Evolutionary conservation across 2,329 filamentous ascomycete species (phyloP), one percentile per base, ranked within the genome.

Genomic region (Xylariomycetidae sp.): DNA sequence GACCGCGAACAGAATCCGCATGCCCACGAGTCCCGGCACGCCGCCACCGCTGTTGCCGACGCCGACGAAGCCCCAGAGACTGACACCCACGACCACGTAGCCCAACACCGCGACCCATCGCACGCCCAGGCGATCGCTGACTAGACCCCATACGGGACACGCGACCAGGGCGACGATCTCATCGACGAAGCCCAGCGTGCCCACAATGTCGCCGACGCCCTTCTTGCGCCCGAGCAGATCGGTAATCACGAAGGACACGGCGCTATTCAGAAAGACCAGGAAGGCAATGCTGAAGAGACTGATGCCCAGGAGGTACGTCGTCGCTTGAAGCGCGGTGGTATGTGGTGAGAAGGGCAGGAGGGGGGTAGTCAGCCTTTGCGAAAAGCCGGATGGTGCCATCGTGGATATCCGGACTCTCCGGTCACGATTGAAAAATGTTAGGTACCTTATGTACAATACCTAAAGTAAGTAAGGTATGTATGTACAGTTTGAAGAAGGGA

Each of bases 241-340:
- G 40, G 85, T 90, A 40, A 93, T 79, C 38, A 92, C 83, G 61
- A 92, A 93, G 35, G 82, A 87, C 39, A 92, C 71, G 54, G 79
- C 82, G 64, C 79, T 84, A 67, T 92, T 92, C 42, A 93, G 74
- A 63, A 93, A 93, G 51, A 93, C 86, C 45, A 93, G 81, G 64
- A 92, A 92, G 34, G 83, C 82, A 53, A 93, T 92, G 59, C 80
- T 86, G 67, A 90, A 90, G 48, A 93, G 77, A 40, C 83, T 85
- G 52, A 92, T 83, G 54, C 81, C 82, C 44, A 88, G 71, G 22
- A 93, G 76, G 58, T 93, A 93, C 19, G 85, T 83, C 37, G 73
- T 58, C n/a, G 75, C 78, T 52, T 82, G 77, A 14, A 74, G 55
- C 4, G 68, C 61, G 10, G 77, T 79, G n/a, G 74, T 76, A 27